Base-by-base conservation (phyloP, 192 early-diverging fungal genomes). In the Entophlyctis luteolus region DNA sequence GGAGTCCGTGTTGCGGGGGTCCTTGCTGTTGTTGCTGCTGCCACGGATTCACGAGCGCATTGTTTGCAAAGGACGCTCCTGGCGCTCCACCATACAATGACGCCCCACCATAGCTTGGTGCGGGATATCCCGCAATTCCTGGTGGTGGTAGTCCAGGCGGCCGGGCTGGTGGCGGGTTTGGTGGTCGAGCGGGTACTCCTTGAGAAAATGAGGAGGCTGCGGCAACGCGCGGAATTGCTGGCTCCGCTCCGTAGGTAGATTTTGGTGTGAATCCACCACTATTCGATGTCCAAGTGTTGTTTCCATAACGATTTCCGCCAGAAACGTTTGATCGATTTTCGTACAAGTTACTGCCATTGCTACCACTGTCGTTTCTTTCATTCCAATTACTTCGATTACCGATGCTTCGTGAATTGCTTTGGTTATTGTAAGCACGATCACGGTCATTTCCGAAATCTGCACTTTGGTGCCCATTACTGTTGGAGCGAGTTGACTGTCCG, bases 131-230 rank as follows among this genome's bases (percentile, higher is more conserved):
- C 38, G 0, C 12, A 34, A 55, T 29, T 32, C 54, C 36, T 33
- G 54, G 54, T 34, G 57, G 57, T 6, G 57, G 57, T 4, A 14
- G 20, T 10, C 56, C 47, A 60, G 48, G 35, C 18, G 70, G 54
- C 27, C 54, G 16, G 32, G 34, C 42, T 1, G 53, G 67, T 20
- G 46, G 67, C 2, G 53, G 23, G 1, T 65, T 45, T 1, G 0
- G 62, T 16, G 23, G 45, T 29, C 29, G 62, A 45, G 20, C 50
- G 1, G 50, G 25, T 53, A 22, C 8, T 20, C 14, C 65, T 33
- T n/a, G n/a, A 38, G 5, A 34, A 42, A 12, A 42, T 42, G 39
- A 12, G 8, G 39, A 8, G 10, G 39, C 39, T 42, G 39, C 8
- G n/a, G n/a, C 39, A 12, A 42, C 39, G 10, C 39, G 36, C 27